Conservation (phyloP, 352 stramenopile genomes). For the Plasmopara muralis region DNA sequence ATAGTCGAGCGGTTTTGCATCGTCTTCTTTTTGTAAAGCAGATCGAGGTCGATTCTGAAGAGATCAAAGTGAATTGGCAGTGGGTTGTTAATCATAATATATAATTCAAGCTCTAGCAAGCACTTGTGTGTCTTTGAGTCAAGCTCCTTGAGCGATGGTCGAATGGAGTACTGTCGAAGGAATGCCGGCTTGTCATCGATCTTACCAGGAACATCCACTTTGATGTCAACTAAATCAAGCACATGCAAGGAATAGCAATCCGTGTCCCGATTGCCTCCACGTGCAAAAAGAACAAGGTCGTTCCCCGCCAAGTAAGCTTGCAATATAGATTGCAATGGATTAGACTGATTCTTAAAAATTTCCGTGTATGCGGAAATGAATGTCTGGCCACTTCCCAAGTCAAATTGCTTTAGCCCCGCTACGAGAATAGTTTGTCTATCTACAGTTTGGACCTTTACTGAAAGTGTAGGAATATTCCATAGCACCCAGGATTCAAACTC, state of each 20-base stretch:
- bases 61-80: slow-evolving; percentile 73
- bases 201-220: slow-evolving; percentile 55
- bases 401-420: slow-evolving; percentile 63
- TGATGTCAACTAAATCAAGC: slow-evolving; percentile 52
- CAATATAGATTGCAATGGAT: slow-evolving; percentile 60
- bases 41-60: slow-evolving; percentile 55
- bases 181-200: slow-evolving; percentile 68
- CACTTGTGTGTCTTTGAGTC: slow-evolving; percentile 69
- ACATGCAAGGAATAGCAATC: slow-evolving; percentile 65
- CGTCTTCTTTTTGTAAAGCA: slow-evolving; percentile 48
- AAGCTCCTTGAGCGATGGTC: slow-evolving; percentile 60
- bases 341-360: slow-evolving; percentile 52
- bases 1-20: slow-evolving; percentile 4
- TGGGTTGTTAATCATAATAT: slow-evolving; percentile 73
- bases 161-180: slow-evolving; percentile 52
- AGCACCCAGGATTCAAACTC: slow-evolving; percentile 49
- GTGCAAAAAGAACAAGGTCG: slow-evolving; percentile 54
- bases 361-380: slow-evolving; percentile 77
- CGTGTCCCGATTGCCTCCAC: slow-evolving; percentile 39
- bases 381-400: slow-evolving; percentile 57
- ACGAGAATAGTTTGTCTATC: slow-evolving; percentile 41
- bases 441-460: slow-evolving; percentile 40
- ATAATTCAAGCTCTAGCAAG: slow-evolving; percentile 59
- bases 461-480: slow-evolving; percentile 74
- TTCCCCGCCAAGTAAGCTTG: slow-evolving; percentile 60